Evolutionary conservation across 2,329 filamentous ascomycete genomes (phyloP).

Genomic region (Colletotrichum sp.): DNA sequence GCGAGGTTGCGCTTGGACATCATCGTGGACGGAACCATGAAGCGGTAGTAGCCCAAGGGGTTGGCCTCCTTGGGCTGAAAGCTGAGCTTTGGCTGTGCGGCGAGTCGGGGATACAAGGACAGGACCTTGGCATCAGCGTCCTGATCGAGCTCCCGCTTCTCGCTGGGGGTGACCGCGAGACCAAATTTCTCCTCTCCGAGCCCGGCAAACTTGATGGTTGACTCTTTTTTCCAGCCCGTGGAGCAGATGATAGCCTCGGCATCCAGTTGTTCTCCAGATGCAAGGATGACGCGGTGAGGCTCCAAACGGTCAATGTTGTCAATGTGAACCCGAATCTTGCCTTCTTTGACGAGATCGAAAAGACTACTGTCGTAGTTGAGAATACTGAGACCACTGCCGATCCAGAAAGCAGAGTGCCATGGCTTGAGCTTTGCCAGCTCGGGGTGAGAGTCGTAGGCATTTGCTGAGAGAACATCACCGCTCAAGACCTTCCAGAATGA

Average conservation of each 20-base stretch:
- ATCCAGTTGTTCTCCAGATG: constrained; percentile 41
- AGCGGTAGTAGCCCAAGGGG: constrained; percentile 28
- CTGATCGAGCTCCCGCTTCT: constrained; percentile 6
- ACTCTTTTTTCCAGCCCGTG: constrained; percentile 56
- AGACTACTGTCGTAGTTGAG: constrained; percentile 56
- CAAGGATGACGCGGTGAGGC: constrained; percentile 42
- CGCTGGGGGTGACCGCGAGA: background rate
- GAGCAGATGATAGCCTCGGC: constrained; percentile 53
- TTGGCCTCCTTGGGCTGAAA: constrained; percentile 12
- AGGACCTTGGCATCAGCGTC: background rate
- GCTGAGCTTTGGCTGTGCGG: constrained; percentile 24
- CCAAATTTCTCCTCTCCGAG: background rate
- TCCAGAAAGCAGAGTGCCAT: constrained; percentile 48
- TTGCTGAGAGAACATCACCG: constrained; percentile 49
- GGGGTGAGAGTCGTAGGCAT: constrained; percentile 48
- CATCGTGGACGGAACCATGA: constrained; percentile 27
- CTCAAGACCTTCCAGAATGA: constrained; percentile 54
- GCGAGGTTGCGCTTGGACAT: constrained; percentile 32
- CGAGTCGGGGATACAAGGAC: constrained; percentile 11
- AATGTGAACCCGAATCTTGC: constrained; percentile 51
- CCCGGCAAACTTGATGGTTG: constrained; percentile 45
- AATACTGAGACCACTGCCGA: constrained; percentile 56
- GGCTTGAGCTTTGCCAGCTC: constrained; percentile 45
- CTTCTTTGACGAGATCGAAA: constrained; percentile 54
- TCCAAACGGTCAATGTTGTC: constrained; percentile 49